These are phyloP conservation scores for Mycena haematopus DNA, from an alignment of 768 basidiomycete genomes.

Conservation along the genomic window DNA sequence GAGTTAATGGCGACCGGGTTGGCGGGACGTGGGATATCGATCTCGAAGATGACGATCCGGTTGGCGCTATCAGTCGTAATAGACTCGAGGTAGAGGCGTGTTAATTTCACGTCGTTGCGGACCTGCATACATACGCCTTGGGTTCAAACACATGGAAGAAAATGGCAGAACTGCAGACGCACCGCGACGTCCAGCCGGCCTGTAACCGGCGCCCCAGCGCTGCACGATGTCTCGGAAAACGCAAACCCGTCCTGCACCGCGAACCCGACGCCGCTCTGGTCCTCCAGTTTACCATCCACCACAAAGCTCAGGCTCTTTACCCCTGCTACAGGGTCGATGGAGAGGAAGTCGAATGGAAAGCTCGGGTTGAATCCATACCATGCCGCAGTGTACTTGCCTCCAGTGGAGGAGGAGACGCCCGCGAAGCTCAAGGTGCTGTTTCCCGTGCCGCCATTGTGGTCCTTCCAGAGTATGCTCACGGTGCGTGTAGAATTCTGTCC, in stretches of 20 bases:
- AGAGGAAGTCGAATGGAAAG: neutral
- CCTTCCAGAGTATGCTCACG: constrained; percentile 2
- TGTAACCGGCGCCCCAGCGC: neutral
- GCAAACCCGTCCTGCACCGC: constrained; percentile 11
- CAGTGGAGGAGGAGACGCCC: neutral
- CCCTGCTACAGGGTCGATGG: neutral
- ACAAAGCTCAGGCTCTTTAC: constrained; percentile 8
- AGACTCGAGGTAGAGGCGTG: constrained; percentile 7
- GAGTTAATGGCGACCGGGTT: neutral
- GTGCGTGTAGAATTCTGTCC: neutral
- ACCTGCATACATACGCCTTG: constrained; percentile 4
- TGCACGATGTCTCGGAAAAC: constrained; percentile 7
- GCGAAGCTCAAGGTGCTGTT: neutral
- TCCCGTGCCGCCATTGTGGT: neutral
- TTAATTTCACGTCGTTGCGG: constrained; percentile 9
- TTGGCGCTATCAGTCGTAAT: neutral
- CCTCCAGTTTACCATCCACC: constrained; percentile 3
- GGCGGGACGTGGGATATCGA: constrained; percentile 2
- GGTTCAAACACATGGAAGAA: too few relatives aligned
- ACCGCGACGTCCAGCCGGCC: too few relatives aligned
- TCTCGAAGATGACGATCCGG: neutral
- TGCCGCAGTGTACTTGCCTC: constrained; percentile 10
- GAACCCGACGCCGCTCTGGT: constrained; percentile 9
- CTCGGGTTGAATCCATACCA: neutral
- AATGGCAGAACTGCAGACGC: too few relatives aligned